Percentiles rank a stretch among this genome's conserved stretches.
Conservation (phyloP, 345 rosid species). For the Eucalyptus pauciflora region DNA sequence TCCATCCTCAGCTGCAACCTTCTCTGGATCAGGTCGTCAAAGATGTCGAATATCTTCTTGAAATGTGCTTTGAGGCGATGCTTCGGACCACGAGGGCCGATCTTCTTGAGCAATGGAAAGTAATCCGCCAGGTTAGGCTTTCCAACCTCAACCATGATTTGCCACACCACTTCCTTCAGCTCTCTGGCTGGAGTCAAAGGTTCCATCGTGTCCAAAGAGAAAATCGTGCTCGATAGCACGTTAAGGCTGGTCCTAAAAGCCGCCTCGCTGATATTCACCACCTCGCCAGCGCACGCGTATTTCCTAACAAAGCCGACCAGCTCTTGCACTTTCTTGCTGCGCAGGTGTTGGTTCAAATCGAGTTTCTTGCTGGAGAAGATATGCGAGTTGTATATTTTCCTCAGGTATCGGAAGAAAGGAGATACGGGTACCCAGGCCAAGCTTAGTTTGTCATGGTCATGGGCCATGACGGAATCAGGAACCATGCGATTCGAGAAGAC, state of each 20-base stretch:
- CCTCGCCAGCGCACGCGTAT: background rate
- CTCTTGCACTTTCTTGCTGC: background rate
- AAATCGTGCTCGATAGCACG: background rate
- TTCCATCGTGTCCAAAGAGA: constrained; percentile 1
- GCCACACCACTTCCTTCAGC: background rate
- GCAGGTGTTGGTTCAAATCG: constrained; percentile 9
- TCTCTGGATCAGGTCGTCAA: background rate
- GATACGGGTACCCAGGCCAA: constrained; percentile 20
- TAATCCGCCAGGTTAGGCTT: constrained; percentile 18
- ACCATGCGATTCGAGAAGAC: constrained; percentile 6
- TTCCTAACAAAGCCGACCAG: background rate
- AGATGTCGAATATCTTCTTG: background rate
- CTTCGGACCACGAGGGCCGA: constrained; percentile 10
- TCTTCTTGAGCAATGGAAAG: constrained; percentile 7
- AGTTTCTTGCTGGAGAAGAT: constrained; percentile 12
- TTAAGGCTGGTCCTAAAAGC: constrained; percentile 9
- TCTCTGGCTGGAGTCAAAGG: background rate
- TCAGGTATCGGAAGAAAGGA: constrained; percentile 16
- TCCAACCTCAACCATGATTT: constrained; percentile 2
- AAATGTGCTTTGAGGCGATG: background rate
- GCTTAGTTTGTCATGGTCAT: constrained; percentile 8
- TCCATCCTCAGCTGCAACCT: background rate
- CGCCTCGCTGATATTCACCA: background rate
- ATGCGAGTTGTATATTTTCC: constrained; percentile 10
- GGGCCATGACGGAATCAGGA: constrained; percentile 5